phyloP scores from a whole-genome alignment of 2,329 filamentous ascomycete genomes.

The Fragosphaeria purpurea region DNA sequence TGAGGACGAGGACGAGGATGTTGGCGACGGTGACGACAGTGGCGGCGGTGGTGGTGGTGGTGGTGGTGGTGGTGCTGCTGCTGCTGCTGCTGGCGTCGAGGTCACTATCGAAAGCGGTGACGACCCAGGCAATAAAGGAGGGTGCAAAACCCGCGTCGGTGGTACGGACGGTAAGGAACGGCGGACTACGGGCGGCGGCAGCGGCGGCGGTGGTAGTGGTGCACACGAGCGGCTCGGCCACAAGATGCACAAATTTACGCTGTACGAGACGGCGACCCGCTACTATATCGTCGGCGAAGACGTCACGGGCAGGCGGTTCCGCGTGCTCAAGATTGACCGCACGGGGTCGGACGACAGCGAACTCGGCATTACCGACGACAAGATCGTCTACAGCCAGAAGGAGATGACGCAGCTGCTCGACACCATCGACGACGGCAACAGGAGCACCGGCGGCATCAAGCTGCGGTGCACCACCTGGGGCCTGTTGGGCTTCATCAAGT shows the following conservation, averaged over 20 bases:
- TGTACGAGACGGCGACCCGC: conserved; percentile 88
- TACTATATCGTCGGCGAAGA: conserved; percentile 95
- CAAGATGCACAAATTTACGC: conserved; percentile 91
- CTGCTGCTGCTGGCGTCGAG: not conserved
- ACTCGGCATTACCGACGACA: conserved; percentile 81
- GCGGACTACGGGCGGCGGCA: not conserved
- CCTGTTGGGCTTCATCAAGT: conserved; percentile 85
- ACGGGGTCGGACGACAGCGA: conserved; percentile 72
- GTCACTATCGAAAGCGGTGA: conserved; percentile 17
- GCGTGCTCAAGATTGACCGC: conserved; percentile 89
- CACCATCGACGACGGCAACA: conserved; percentile 92
- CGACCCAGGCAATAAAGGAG: too few relatives aligned
- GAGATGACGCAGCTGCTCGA: conserved; percentile 92
- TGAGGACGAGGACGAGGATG: conserved; percentile 15
- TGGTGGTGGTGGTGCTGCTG: conserved; percentile 12
- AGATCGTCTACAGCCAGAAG: conserved; percentile 83
- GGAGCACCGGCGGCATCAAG: conserved; percentile 78
- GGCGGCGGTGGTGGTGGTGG: conserved; percentile 23
- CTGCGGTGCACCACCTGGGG: conserved; percentile 89
- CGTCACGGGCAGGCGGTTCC: conserved; percentile 76
- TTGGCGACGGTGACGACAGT: conserved; percentile 12
- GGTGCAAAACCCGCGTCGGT: not conserved
- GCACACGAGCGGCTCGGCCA: conserved; percentile 30
- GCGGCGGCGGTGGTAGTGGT: too few relatives aligned
- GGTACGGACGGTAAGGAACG: not conserved